Evolutionary conservation across 495 filamentous ascomycete genomes (phyloP).

Genomic region (Lindgomyces ingoldianus): DNA sequence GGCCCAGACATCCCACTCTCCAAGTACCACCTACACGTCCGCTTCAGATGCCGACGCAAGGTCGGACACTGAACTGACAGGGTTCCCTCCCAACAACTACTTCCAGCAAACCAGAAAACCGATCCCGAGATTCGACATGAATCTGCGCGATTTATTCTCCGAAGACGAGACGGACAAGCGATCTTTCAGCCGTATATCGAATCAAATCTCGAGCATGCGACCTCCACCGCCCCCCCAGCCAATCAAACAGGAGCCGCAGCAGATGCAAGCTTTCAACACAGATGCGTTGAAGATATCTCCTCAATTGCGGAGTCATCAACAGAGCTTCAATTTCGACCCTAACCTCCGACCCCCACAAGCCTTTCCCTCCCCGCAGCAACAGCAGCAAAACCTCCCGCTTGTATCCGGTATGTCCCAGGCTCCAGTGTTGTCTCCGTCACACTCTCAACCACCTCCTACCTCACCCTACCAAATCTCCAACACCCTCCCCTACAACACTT

Average conservation of each 20-base stretch:
- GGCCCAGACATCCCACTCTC: conserved; percentile 23
- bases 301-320: conserved; percentile 14
- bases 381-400: neutral
- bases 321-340: conserved; percentile 38
- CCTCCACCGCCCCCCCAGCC: conserved; percentile 41
- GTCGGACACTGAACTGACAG: conserved; percentile 26
- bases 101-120: conserved; percentile 46
- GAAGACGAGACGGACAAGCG: conserved; percentile 41
- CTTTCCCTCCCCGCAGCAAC: conserved; percentile 9
- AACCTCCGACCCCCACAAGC: conserved; percentile 12
- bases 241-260: conserved; percentile 31
- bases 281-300: conserved; percentile 20
- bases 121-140: conserved; percentile 64
- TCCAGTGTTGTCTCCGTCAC: conserved; percentile 4
- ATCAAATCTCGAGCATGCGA: conserved; percentile 46
- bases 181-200: conserved; percentile 35
- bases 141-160: conserved; percentile 59
- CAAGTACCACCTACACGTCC: conserved; percentile 17
- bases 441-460: conserved; percentile 6
- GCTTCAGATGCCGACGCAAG: conserved; percentile 18
- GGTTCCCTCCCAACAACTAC: conserved; percentile 27
- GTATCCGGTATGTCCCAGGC: neutral
- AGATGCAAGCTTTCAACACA: conserved; percentile 11
- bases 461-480: conserved; percentile 31
- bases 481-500: conserved; percentile 26